Base-by-base conservation (phyloP, 768 basidiomycete species). In the Fomitopsis serialis region DNA sequence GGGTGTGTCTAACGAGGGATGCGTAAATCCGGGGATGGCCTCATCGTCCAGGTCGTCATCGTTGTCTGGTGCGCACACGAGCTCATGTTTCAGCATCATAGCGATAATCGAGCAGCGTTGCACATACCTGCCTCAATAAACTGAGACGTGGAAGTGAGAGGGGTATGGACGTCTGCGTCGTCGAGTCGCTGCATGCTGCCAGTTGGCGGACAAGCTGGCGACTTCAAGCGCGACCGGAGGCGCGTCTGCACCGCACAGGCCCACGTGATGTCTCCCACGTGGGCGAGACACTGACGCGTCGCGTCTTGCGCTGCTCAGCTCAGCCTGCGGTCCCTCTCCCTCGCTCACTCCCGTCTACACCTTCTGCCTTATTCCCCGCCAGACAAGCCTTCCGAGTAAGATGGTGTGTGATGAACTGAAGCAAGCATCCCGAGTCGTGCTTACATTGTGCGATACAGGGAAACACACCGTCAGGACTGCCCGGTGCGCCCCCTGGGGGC, bases 31-130 rank as follows among this genome's bases (percentile, higher is more conserved):
- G 13, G 91, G 90, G 52, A 93, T 89, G 67, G 79, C 74, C 45
- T 86, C 85, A 63, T 93, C 91, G 68, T 91, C 83, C 45, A 91
- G 66, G 67, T 93, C 90, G 57, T 90, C 90, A 42, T 91, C 89
- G 55, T 89, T 86, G 61, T 90, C 88, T 63, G 22, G 48, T 11
- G 11, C 12, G 11, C 23, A 44, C 24, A 9, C 24, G 19, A 34
- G 21, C 15, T 13, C 25, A 13, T 23, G 7, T n/a, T 12, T 27
- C 21, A 36, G 36, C 24, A 32, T 45, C 45, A n/a, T 9, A 32
- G 10, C 49, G 27, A 36, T 17, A 52, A 19, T 27, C 34, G 9
- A 54, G 51, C 29, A 6, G 11, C 11, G 5, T 32, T 11, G 5
- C 11, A 32, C 36, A 27, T 42, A 80, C 89, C 89, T 65, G 88